These are phyloP conservation scores for Lineolata rhizophorae DNA, from an alignment of 495 filamentous ascomycete genomes.

Conservation along the genomic window DNA sequence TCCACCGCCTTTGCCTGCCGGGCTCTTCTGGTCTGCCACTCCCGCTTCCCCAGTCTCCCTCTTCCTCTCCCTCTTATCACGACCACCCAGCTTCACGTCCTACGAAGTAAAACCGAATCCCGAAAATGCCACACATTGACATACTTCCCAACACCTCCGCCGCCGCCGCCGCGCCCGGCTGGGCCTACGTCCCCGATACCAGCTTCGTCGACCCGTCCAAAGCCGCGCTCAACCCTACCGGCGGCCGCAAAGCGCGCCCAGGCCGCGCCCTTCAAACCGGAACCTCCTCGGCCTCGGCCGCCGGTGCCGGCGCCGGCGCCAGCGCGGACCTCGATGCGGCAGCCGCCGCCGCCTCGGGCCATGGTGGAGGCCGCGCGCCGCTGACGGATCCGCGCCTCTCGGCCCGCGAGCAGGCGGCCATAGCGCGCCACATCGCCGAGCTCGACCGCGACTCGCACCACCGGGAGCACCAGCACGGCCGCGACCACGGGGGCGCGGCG, in stretches of 20 bases:
- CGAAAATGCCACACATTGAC: conserved; percentile 40
- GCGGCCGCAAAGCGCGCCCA: conserved; percentile 43
- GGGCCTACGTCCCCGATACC: conserved; percentile 71
- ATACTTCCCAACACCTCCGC: conserved; percentile 45
- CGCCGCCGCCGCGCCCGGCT: conserved; percentile 51
- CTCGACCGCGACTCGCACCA: conserved; percentile 60
- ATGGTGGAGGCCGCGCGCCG: too few relatives aligned
- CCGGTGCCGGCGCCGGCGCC: too few relatives aligned
- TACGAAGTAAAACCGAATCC: too few relatives aligned
- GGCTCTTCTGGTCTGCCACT: too few relatives aligned
- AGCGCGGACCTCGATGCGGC: conserved; percentile 28
- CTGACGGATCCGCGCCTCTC: too few relatives aligned
- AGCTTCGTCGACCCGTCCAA: conserved; percentile 33
- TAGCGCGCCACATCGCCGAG: conserved; percentile 52
- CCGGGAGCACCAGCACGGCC: conserved; percentile 51
- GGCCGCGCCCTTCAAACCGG: too few relatives aligned
- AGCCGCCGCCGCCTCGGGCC: conserved; percentile 20
- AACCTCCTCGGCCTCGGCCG: too few relatives aligned
- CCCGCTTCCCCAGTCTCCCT: too few relatives aligned
- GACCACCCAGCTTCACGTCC: too few relatives aligned
- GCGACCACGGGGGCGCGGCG: conserved; percentile 23
- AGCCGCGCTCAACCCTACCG: conserved; percentile 29
- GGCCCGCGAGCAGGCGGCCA: conserved; percentile 53
- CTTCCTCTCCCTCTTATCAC: too few relatives aligned
- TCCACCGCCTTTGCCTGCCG: too few relatives aligned